Conservation (phyloP, 139 green algal genomes). For the Edaphochlamys debaryana region DNA sequence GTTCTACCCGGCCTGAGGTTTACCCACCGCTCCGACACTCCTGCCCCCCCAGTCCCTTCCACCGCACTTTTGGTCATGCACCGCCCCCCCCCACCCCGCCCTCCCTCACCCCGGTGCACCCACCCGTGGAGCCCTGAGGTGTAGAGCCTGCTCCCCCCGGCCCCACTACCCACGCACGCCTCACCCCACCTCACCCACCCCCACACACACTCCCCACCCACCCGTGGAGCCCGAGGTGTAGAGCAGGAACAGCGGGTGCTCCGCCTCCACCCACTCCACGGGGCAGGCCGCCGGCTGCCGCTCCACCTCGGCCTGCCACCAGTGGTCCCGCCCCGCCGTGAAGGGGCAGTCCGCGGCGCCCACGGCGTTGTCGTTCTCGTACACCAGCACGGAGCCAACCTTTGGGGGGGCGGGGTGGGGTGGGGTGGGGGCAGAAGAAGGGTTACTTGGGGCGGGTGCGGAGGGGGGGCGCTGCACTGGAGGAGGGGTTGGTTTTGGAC, state of each 20-base stretch:
- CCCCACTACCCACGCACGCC: too few species aligned
- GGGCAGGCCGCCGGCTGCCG: slow-evolving; percentile 59
- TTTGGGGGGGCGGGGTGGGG: background rate
- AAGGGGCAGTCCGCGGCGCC: slow-evolving; percentile 49
- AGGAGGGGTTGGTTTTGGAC: too few species aligned
- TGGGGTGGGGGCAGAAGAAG: background rate
- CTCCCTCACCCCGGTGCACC: background rate
- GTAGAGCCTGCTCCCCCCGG: too few species aligned
- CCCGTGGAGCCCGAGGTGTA: slow-evolving; percentile 92
- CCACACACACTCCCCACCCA: background rate
- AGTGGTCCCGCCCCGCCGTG: slow-evolving; percentile 40
- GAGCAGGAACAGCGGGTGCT: slow-evolving; percentile 95
- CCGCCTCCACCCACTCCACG: slow-evolving; percentile 89
- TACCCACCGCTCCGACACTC: too few species aligned
- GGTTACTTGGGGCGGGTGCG: too few species aligned
- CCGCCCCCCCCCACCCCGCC: background rate
- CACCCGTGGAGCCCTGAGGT: too few species aligned
- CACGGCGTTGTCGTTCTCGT: slow-evolving; percentile 80
- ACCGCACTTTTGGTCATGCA: too few species aligned
- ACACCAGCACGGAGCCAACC: slow-evolving; percentile 75
- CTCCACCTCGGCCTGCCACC: slow-evolving; percentile 49
- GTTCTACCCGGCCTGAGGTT: too few species aligned
- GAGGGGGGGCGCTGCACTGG: too few species aligned
- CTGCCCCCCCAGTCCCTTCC: too few species aligned
- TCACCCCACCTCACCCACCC: too few species aligned